These are phyloP conservation scores for Breynia disticha DNA, from an alignment of 441 rosid genomes.

Conservation along the genomic window DNA sequence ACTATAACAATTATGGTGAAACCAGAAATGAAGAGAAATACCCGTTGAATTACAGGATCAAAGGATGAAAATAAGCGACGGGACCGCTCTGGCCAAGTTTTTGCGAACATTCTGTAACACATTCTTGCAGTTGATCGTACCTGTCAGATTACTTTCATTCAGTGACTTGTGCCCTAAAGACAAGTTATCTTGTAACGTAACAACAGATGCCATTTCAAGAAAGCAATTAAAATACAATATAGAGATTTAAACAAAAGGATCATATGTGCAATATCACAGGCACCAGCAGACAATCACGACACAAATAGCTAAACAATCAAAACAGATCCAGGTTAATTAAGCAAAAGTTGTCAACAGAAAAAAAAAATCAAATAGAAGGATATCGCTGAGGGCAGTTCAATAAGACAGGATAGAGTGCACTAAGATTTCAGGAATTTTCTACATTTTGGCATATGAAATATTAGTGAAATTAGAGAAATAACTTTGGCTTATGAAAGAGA, in stretches of 20 bases:
- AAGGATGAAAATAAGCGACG: conserved; percentile 83
- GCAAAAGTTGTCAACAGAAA: too few species aligned
- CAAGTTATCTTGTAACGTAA: not conserved
- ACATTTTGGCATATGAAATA: too few species aligned
- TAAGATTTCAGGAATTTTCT: too few species aligned
- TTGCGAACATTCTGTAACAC: conserved; percentile 97
- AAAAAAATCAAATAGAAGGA: too few species aligned
- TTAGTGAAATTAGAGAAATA: too few species aligned
- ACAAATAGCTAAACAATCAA: too few species aligned
- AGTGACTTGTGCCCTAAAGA: conserved; percentile 7
- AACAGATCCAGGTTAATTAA: too few species aligned
- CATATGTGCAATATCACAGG: conserved; percentile 8
- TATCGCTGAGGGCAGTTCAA: too few species aligned
- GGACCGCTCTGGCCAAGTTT: conserved; percentile 98
- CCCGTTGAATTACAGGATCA: conserved; percentile 96
- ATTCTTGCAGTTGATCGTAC: conserved; percentile 94
- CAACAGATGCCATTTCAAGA: not conserved
- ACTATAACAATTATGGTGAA: not conserved
- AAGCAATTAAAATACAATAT: not conserved
- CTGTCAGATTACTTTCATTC: conserved; percentile 33
- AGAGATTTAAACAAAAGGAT: not conserved
- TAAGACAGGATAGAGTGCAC: too few species aligned
- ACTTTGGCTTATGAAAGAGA: too few species aligned
- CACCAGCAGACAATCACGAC: too few species aligned
- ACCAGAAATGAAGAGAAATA: conserved; percentile 22